phyloP scores from a whole-genome alignment of 2,329 filamentous ascomycete genomes.

The Cercospora zeina region DNA sequence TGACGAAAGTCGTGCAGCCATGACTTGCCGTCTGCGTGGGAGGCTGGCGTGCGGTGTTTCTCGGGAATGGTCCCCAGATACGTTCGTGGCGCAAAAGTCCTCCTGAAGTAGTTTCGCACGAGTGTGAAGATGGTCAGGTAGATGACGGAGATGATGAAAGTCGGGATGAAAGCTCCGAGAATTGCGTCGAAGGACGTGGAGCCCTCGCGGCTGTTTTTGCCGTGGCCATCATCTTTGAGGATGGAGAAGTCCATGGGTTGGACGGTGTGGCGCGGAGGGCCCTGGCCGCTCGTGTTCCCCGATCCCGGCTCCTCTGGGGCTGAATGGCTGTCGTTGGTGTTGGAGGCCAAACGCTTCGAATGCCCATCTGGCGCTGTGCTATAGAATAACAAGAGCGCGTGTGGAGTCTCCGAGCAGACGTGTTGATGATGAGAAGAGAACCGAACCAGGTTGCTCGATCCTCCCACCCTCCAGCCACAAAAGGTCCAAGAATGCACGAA shows the following conservation, averaged over 20 bases:
- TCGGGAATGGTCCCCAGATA: constrained; percentile 39
- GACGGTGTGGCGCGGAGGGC: neutral
- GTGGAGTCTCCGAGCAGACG: neutral
- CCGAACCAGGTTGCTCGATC: constrained; percentile 2
- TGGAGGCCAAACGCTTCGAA: neutral
- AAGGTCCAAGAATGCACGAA: constrained; percentile 2
- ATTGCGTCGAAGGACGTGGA: constrained; percentile 38
- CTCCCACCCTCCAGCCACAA: constrained; percentile 1
- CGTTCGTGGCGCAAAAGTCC: constrained; percentile 40
- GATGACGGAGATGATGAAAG: constrained; percentile 35
- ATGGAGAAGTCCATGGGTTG: constrained; percentile 21
- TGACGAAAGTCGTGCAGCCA: constrained; percentile 54
- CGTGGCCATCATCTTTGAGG: constrained; percentile 28
- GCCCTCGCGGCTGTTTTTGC: constrained; percentile 32
- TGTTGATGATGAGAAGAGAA: neutral
- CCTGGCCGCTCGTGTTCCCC: neutral
- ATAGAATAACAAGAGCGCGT: too few relatives aligned
- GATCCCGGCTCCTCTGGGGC: neutral
- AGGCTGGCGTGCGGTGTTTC: constrained; percentile 38
- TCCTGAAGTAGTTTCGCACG: constrained; percentile 37
- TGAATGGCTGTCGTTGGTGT: neutral
- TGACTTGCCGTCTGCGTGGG: constrained; percentile 29
- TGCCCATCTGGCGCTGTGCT: neutral
- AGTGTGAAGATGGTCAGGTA: constrained; percentile 36
- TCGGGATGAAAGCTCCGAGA: constrained; percentile 39